Percentiles rank a stretch among this genome's conserved stretches.
phyloP scores from a whole-genome alignment of 257 asterid species.

The Fraxinus excelsior region DNA sequence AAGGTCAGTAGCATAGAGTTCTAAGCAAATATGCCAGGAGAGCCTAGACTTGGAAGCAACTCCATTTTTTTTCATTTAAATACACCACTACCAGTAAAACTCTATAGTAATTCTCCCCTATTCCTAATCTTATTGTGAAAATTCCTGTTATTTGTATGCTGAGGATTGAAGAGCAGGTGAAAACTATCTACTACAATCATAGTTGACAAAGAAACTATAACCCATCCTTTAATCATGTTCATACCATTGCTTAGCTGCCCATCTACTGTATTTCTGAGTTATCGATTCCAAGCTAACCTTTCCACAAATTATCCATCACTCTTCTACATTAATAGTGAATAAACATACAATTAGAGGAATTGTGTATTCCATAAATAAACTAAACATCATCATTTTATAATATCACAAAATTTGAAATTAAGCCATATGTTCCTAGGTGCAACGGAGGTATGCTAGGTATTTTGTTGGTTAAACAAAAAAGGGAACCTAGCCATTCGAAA shows the following conservation, averaged over 20 bases:
- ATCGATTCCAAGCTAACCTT: background rate
- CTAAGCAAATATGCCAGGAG: too few relatives aligned
- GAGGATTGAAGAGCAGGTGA: too few relatives aligned
- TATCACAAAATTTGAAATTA: background rate
- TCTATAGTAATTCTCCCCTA: too few relatives aligned
- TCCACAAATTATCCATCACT: background rate
- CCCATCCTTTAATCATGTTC: background rate
- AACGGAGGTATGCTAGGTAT: background rate
- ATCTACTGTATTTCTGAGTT: background rate
- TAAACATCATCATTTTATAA: background rate
- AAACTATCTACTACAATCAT: too few relatives aligned
- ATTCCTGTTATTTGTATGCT: too few relatives aligned
- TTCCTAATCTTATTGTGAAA: too few relatives aligned
- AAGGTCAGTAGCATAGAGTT: too few relatives aligned
- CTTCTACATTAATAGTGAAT: background rate
- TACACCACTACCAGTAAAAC: too few relatives aligned
- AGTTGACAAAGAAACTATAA: too few relatives aligned
- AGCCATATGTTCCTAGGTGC: background rate
- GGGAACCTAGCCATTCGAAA: background rate
- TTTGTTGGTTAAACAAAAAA: background rate
- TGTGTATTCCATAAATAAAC: background rate
- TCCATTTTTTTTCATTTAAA: too few relatives aligned
- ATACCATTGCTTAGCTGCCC: too few relatives aligned
- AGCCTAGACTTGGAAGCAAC: too few relatives aligned
- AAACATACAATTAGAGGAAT: background rate